Base-by-base conservation (phyloP, 495 filamentous ascomycete genomes). In the Penicillium turbatum region DNA sequence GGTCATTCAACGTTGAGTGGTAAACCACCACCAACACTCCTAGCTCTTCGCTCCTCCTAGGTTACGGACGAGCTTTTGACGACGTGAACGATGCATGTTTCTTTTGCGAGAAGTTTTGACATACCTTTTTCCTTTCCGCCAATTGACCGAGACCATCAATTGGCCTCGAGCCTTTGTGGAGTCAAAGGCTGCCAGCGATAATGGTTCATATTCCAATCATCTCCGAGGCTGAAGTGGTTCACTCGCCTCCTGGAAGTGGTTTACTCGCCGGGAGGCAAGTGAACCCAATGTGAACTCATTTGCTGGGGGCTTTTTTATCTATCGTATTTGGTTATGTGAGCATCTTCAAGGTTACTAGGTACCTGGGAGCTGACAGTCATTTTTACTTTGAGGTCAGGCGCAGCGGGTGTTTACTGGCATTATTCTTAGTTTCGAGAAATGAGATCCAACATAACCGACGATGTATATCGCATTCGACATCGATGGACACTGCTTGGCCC, bases 1-100 rank as follows among this genome's bases (percentile, higher is more conserved):
- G 74, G 74, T 56, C 63, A 29, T 78, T 75, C 60, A 78, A 76
- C 34, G 60, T 74, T 35, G 65, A 76, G 9, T 70, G 73, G 70
- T 77, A 65, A 59, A 60, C 6, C 12, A 13, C 7, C 24, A 36
- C n/a, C 40, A 3, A 36, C 26, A n/a, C n/a, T n/a, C 13, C n/a
- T 37, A 17, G 34, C 29, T 35, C 19, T 34, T 19, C 37, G 5
- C 27, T 47, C 21, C 6, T 17, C 34, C 36, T 30, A 41, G 21
- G 51, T 38, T 32, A 31, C 51, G 35, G 54, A 60, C 35, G 54
- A 54, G 36, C 54, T 55, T 26, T 64, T 67, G 50, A 73, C 61
- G 69, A 73, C 60, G 58, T 71, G 62, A 66, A 73, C 65, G 69
- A 73, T 48, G 26, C 15, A 13, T 39, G 11, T 32, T 44, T 35